These are phyloP conservation scores for Nicotiana obtusifolia DNA, from an alignment of 257 asterid species.

Conservation along the genomic window DNA sequence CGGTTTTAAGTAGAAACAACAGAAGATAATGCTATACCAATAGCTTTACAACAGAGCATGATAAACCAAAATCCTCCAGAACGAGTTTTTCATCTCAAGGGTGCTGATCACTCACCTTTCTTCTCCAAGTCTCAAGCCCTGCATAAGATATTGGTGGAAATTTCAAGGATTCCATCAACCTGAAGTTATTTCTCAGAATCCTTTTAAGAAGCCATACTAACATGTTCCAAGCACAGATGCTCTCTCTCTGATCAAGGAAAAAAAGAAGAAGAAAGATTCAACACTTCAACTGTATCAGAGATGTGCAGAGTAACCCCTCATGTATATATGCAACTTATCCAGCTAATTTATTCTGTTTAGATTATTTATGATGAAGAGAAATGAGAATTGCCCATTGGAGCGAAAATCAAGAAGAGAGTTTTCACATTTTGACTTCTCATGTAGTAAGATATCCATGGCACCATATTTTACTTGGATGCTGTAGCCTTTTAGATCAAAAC, in stretches of 20 bases:
- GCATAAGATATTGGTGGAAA: slow-evolving; percentile 7
- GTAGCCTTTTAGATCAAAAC: background rate
- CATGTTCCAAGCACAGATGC: background rate
- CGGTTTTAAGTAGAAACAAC: slow-evolving; percentile 15
- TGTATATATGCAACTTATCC: background rate
- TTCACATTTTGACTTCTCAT: background rate
- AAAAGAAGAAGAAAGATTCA: background rate
- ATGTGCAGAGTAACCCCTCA: background rate
- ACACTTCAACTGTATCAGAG: background rate
- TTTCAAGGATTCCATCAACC: slow-evolving; percentile 2
- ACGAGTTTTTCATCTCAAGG: slow-evolving; percentile 9
- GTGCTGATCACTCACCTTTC: slow-evolving; percentile 15
- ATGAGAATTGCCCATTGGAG: background rate
- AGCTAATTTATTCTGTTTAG: too few relatives aligned
- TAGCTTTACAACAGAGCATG: slow-evolving; percentile 6
- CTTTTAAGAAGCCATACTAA: background rate
- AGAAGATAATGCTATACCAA: slow-evolving; percentile 15
- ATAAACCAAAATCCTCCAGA: slow-evolving; percentile 3
- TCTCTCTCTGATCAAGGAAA: too few relatives aligned
- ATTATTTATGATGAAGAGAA: background rate
- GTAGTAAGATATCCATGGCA: background rate
- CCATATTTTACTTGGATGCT: background rate
- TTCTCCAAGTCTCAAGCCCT: slow-evolving; percentile 15
- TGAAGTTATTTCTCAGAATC: background rate
- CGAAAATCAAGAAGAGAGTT: background rate